Evolutionary conservation across 306 rosid genomes (phyloP), one percentile per base, ranked within the genome.

Genomic region (Notholithocarpus densiflorus): DNA sequence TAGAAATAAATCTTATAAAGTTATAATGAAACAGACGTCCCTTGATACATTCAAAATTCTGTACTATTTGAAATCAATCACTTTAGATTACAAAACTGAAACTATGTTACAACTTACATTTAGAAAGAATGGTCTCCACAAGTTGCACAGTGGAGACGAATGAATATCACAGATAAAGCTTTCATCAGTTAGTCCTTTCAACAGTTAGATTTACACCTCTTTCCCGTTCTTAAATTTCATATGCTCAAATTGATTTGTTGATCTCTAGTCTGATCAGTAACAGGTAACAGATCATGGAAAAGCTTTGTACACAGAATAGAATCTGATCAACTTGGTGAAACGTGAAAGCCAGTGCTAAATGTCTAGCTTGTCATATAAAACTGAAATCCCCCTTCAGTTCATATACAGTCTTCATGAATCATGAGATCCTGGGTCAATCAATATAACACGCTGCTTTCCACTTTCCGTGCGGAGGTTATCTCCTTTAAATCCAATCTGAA

Each of bases 381-480:
- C 75, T 21, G 11, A 62, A 82, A 57, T 34, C 15, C 69, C 54
- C 73, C 74, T 69, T 81, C 72, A 43, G 23, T 37, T 6, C 54
- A 66, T 7, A 51, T 64, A 27, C 15, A 51, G 11, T 5, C 37
- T 31, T 86, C 86, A 86, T 4, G 87, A 89, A 86, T 84, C 90
- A 52, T 89, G 90, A 18, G 88, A 19, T 62, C 83, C 90, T 78
- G 56, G 93, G 75, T 90, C 97, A 84, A 89, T 84, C 90, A 93
- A 88, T 84, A 93, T 77, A 76, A 90, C 83, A 7, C 99, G 94
- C 84, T 88, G 99, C 95, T 96, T 96, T 14, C 82, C 92, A 70
- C 97, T 93, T 18, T 96, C 99, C 5, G 92, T 51, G 37, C 99
- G 98, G 66, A 96, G 96, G 86, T 20, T 87, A n/a, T 96, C 98